Conservation (phyloP, 305 asterid species). For the Rubia balearica region DNA sequence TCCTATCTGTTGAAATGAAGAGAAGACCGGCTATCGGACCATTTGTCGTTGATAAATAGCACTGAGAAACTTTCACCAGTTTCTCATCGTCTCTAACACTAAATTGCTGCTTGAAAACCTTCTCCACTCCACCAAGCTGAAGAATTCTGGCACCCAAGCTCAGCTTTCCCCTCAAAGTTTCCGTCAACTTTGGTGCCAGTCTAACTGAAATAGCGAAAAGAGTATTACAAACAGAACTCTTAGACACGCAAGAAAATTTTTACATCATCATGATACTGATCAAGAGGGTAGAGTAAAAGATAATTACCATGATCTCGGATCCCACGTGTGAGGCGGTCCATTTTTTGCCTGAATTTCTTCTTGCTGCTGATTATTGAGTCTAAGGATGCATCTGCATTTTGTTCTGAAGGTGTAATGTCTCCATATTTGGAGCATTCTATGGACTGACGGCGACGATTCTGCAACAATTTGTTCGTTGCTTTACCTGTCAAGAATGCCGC, state of each 20-base stretch:
- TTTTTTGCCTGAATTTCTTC: background rate
- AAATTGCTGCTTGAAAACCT: slow-evolving; percentile 45
- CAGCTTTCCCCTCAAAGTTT: slow-evolving; percentile 35
- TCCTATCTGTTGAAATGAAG: slow-evolving; percentile 39
- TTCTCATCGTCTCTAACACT: slow-evolving; percentile 32
- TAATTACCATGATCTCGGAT: background rate
- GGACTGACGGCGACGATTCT: background rate
- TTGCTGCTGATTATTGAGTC: background rate
- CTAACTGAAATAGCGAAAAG: slow-evolving; percentile 31
- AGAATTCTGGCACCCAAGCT: slow-evolving; percentile 38
- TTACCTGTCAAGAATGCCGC: background rate
- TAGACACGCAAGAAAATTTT: too few relatives aligned
- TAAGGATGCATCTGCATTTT: background rate
- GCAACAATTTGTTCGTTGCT: background rate
- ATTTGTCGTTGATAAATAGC: slow-evolving; percentile 51
- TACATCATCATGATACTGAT: background rate
- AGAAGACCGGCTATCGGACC: slow-evolving; percentile 67
- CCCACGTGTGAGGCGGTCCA: background rate
- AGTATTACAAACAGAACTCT: background rate
- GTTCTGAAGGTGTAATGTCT: background rate
- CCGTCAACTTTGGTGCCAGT: slow-evolving; percentile 29
- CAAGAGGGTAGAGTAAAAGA: background rate
- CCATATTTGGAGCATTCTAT: too few relatives aligned
- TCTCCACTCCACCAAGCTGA: slow-evolving; percentile 50
- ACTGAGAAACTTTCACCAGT: slow-evolving; percentile 50